Base-by-base conservation (phyloP, 108 stramenopile species). In the Pinguiococcus pyrenoidosus region DNA sequence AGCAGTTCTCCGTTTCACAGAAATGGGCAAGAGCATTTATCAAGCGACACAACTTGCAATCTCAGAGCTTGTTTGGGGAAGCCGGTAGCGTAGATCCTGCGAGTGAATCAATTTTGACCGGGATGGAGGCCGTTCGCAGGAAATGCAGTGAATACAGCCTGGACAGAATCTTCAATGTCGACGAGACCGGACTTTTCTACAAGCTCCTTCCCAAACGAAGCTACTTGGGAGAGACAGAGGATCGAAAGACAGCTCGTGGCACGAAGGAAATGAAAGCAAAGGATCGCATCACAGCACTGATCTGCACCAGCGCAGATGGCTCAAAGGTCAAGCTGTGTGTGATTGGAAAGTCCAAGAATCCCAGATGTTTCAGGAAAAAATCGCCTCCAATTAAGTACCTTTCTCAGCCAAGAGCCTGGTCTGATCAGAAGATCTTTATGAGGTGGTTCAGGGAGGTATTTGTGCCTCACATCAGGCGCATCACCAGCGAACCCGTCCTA, bases 131-230 rank as follows among this genome's bases (percentile, higher is more conserved):
- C 14, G 29, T 51, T 37, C 50, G 50, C 50, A n/a, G n/a, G n/a
- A n/a, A 20, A 39, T 29, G 22, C 52, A 29, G 32, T 22, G 43
- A 42, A 29, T 54, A 43, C 29, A 25, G 44, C 0, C 54, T 14
- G 22, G 37, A 14, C 7, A 35, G 20, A 20, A 41, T 53, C 14
- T 53, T 32, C 37, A 53, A 6, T 32, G 41, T 54, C 29, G 52
- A 54, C 21, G 52, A 54, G 29, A 54, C 52, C 0, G 52, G 52
- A 10, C 24, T 45, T 8, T 35, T 55, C 17, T 53, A 17, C 40
- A 40, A 3, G 51, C 12, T 53, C 21, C 28, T 43, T 17, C 52
- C 52, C 8, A 42, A 32, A 20, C 6, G 14, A 6, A 26, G 29
- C 1, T 54, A 33, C 18, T 40, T 55, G 17, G 3, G 14, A 8